phyloP scores from a whole-genome alignment of 1,284 basidiomycete genomes.

The Mycena citricolor region DNA sequence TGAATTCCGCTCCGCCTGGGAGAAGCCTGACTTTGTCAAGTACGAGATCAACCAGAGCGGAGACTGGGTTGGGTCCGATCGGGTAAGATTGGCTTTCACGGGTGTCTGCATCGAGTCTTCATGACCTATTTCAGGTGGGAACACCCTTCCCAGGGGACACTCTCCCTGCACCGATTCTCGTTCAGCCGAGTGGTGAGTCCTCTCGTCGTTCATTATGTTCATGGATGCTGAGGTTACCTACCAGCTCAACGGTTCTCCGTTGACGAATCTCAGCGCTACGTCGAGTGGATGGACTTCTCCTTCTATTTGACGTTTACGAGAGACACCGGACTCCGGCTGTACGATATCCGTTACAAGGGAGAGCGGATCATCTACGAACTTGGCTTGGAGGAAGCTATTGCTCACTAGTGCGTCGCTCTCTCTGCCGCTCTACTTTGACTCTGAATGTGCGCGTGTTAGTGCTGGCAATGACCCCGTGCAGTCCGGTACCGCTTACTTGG shows the following conservation, averaged over 20 bases:
- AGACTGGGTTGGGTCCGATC: conserved; percentile 18
- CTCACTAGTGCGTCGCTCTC: conserved; percentile 16
- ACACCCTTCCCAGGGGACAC: conserved; percentile 10
- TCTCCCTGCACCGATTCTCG: conserved; percentile 12
- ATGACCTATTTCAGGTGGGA: conserved; percentile 3
- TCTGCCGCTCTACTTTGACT: not conserved
- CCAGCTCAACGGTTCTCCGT: conserved; percentile 20
- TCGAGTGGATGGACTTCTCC: conserved; percentile 26
- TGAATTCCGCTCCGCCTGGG: conserved; percentile 21
- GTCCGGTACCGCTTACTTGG: conserved; percentile 18
- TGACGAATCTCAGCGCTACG: conserved; percentile 19
- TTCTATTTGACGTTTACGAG: conserved; percentile 19
- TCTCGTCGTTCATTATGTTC: not conserved
- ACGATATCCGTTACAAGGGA: conserved; percentile 24
- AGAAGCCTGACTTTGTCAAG: conserved; percentile 16
- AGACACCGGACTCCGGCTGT: conserved; percentile 17
- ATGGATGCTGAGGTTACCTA: not conserved
- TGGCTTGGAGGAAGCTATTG: conserved; percentile 23
- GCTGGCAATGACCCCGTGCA: conserved; percentile 23
- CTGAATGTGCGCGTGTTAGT: conserved; percentile 1
- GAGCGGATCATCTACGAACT: conserved; percentile 26
- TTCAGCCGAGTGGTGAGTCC: conserved; percentile 17
- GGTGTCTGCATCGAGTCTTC: not conserved
- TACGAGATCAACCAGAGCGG: conserved; percentile 19
- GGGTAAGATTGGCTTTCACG: conserved; percentile 5